Evolutionary conservation across 1,139 yeast species (phyloP).

Genomic region (Meyerozyma smithsonii): DNA sequence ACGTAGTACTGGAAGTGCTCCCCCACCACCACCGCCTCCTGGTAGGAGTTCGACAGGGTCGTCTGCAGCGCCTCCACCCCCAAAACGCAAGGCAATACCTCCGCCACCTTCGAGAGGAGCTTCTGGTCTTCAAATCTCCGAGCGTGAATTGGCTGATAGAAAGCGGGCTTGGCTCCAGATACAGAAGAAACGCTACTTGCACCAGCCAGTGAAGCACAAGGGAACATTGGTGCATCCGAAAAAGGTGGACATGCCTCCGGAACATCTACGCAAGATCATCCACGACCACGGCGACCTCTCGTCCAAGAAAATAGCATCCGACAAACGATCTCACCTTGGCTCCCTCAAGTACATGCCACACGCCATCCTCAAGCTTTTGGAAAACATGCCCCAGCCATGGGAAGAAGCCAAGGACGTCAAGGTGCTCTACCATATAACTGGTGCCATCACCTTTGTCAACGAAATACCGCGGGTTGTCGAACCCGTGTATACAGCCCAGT

Average conservation of each 20-base stretch:
- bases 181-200: slow-evolving; percentile 51
- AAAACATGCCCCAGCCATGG: slow-evolving; percentile 99
- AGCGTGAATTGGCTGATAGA: slow-evolving; percentile 32
- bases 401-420: slow-evolving; percentile 80
- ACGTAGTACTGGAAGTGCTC: slow-evolving; percentile 6
- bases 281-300: slow-evolving; percentile 84
- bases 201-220: slow-evolving; percentile 16
- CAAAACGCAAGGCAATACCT: slow-evolving; percentile 18
- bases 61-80: not conserved
- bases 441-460: slow-evolving; percentile 94
- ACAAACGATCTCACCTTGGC: slow-evolving; percentile 83
- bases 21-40: slow-evolving; percentile 13
- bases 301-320: slow-evolving; percentile 75
- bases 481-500: slow-evolving; percentile 88
- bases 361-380: slow-evolving; percentile 81
- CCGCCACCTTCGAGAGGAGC: slow-evolving; percentile 11
- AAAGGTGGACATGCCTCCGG: slow-evolving; percentile 89
- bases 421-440: slow-evolving; percentile 84
- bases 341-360: slow-evolving; percentile 95
- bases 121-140: slow-evolving; percentile 7
- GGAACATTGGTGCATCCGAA: slow-evolving; percentile 49
- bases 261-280: slow-evolving; percentile 82
- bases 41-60: slow-evolving; percentile 7
- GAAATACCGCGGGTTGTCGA: slow-evolving; percentile 90
- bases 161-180: slow-evolving; percentile 61